These are phyloP conservation scores for Fistulina hepatica DNA, from an alignment of 1,284 basidiomycete species.

Conservation along the genomic window DNA sequence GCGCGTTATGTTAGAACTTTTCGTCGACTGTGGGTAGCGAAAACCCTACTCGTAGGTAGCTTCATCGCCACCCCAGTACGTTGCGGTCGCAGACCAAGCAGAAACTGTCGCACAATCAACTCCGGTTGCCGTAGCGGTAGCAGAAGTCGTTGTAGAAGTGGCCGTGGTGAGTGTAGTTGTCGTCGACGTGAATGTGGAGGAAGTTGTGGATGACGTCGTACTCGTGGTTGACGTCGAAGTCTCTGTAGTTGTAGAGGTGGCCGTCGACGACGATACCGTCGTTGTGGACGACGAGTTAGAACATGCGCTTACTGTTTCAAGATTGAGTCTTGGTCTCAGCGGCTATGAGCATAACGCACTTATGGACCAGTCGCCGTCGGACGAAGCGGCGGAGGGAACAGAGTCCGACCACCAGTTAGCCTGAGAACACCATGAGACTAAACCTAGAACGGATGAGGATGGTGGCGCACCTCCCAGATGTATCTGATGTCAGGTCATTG, in stretches of 20 bases:
- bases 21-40: not conserved
- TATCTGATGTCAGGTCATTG: conserved; percentile 29
- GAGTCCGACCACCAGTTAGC: conserved; percentile 48
- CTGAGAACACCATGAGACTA: conserved; percentile 20
- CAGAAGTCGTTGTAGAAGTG: conserved; percentile 16
- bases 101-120: conserved; percentile 39
- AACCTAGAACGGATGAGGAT: not conserved
- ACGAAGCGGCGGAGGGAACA: conserved; percentile 37
- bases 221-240: conserved; percentile 15
- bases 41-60: conserved; percentile 38
- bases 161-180: conserved; percentile 19
- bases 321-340: conserved; percentile 1
- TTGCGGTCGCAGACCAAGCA: conserved; percentile 37
- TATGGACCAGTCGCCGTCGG: conserved; percentile 54
- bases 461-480: conserved; percentile 45
- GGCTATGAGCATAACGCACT: conserved; percentile 30
- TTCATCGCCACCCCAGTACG: conserved; percentile 39
- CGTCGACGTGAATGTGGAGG: conserved; percentile 16
- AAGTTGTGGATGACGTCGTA: conserved; percentile 10
- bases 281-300: conserved; percentile 21
- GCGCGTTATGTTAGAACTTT: conserved; percentile 11
- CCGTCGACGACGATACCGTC: too few species aligned
- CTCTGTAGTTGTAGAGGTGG: conserved; percentile 6
- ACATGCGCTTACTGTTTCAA: conserved; percentile 44
- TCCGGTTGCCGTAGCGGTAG: conserved; percentile 19